phyloP scores from a whole-genome alignment of 768 basidiomycete species.

The Botryobasidium botryosum region DNA sequence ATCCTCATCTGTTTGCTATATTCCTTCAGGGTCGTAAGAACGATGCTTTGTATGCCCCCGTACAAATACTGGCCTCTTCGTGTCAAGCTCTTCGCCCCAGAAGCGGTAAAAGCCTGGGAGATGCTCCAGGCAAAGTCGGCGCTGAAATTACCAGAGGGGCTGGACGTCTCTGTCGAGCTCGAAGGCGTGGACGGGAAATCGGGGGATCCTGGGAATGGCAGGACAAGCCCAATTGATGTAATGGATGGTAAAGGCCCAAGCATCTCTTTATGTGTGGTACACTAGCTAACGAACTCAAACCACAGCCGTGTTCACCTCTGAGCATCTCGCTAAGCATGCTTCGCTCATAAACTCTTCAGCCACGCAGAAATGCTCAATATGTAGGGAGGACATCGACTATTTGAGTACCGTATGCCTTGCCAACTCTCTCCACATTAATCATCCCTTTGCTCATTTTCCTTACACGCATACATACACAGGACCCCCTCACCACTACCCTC shows the following conservation, averaged over 20 bases:
- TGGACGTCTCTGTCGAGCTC: constrained; percentile 34
- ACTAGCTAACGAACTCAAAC: constrained; percentile 2
- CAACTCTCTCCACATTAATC: constrained; percentile 4
- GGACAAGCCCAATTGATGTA: constrained; percentile 37
- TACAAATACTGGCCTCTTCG: constrained; percentile 60
- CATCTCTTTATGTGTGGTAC: background rate
- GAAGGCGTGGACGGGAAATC: constrained; percentile 59
- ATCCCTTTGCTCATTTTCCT: background rate
- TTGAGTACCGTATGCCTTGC: constrained; percentile 27
- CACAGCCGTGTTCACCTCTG: constrained; percentile 18
- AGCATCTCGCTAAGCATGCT: constrained; percentile 11
- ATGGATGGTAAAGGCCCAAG: constrained; percentile 31
- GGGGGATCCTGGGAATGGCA: constrained; percentile 34
- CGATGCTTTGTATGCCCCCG: constrained; percentile 47
- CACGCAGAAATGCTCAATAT: constrained; percentile 16
- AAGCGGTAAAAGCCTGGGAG: constrained; percentile 40
- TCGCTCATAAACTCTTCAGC: background rate
- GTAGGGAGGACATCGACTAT: constrained; percentile 25
- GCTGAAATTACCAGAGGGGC: constrained; percentile 20
- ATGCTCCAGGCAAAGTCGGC: constrained; percentile 14
- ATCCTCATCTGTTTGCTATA: background rate
- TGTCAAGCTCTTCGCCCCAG: constrained; percentile 54
- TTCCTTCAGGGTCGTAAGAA: constrained; percentile 33
- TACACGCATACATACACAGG: constrained; percentile 20
- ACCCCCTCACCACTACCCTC: constrained; percentile 33